These are phyloP conservation scores for Colletotrichum musae DNA, from an alignment of 2,329 filamentous ascomycete species.

Conservation along the genomic window DNA sequence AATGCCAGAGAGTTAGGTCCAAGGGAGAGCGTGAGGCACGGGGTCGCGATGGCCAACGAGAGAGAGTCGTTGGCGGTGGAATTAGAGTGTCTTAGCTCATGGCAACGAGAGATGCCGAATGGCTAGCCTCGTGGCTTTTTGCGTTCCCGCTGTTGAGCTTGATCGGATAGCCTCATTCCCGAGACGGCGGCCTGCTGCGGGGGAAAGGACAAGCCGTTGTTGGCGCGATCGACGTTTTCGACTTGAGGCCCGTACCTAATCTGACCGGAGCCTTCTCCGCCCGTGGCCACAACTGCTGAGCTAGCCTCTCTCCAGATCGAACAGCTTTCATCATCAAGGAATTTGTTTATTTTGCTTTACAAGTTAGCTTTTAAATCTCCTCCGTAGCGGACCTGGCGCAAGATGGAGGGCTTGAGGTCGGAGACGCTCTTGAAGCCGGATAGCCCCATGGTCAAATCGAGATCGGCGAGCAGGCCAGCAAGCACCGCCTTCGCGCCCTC, in stretches of 20 bases:
- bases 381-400: constrained; percentile 52
- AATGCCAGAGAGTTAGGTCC: too few species aligned
- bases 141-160: constrained; percentile 14
- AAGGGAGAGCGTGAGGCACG: not conserved
- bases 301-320: not conserved
- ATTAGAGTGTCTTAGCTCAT: constrained; percentile 17
- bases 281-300: not conserved
- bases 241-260: not conserved
- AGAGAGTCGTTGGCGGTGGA: not conserved
- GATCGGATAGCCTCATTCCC: constrained; percentile 21
- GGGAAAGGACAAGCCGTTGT: not conserved
- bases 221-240: not conserved
- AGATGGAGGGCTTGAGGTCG: constrained; percentile 52
- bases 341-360: constrained; percentile 32
- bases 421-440: constrained; percentile 62
- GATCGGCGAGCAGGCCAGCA: constrained; percentile 64
- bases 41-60: constrained; percentile 7
- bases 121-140: constrained; percentile 15
- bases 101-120: constrained; percentile 5
- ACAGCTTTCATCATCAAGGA: not conserved
- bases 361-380: constrained; percentile 52
- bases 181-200: not conserved
- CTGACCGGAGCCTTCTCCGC: not conserved
- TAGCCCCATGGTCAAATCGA: constrained; percentile 70
- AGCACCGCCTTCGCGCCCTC: constrained; percentile 68